These are phyloP conservation scores for Thalassiosira profunda DNA, from an alignment of 108 stramenopile species.

Conservation along the genomic window DNA sequence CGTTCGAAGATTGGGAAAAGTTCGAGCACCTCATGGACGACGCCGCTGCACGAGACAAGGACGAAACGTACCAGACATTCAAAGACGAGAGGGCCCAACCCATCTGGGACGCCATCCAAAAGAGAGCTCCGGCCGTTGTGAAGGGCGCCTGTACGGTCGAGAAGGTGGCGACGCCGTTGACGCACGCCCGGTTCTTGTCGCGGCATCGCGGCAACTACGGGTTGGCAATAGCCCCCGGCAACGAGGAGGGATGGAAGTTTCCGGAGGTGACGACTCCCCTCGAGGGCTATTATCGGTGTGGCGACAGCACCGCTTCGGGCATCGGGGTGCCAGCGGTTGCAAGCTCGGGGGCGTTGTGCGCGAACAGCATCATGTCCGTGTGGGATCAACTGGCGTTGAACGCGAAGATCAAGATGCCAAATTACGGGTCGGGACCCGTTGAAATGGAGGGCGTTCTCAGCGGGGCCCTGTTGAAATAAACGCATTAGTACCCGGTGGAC, in stretches of 20 bases:
- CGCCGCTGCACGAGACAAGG: slow-evolving; percentile 43
- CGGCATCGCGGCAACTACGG: slow-evolving; percentile 55
- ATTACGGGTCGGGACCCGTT: too few relatives aligned
- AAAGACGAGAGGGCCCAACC: slow-evolving; percentile 90
- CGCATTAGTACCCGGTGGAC: too few relatives aligned
- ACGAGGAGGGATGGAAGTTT: slow-evolving; percentile 41
- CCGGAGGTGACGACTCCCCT: slow-evolving; percentile 52
- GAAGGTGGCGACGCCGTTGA: slow-evolving; percentile 88
- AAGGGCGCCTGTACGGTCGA: slow-evolving; percentile 79
- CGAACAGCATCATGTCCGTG: slow-evolving; percentile 51
- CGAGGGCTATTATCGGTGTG: slow-evolving; percentile 56
- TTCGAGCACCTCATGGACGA: slow-evolving; percentile 75
- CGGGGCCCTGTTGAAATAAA: too few relatives aligned
- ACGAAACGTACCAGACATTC: slow-evolving; percentile 81
- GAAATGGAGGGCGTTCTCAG: too few relatives aligned
- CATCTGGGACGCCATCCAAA: slow-evolving; percentile 93
- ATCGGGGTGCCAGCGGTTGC: slow-evolving; percentile 77
- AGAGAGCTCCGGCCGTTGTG: slow-evolving; percentile 86
- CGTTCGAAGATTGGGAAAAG: slow-evolving; percentile 85
- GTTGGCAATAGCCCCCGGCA: slow-evolving; percentile 42
- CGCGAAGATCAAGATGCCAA: slow-evolving; percentile 52
- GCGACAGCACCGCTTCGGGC: slow-evolving; percentile 71
- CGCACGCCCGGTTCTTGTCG: slow-evolving; percentile 89
- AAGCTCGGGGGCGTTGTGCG: slow-evolving; percentile 60
- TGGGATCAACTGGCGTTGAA: slow-evolving; percentile 54